A percentile compares a stretch with the other conserved stretches of the same genome.
Evolutionary conservation across 2,329 filamentous ascomycete species (phyloP).

Genomic region (Neonectria magnoliae): DNA sequence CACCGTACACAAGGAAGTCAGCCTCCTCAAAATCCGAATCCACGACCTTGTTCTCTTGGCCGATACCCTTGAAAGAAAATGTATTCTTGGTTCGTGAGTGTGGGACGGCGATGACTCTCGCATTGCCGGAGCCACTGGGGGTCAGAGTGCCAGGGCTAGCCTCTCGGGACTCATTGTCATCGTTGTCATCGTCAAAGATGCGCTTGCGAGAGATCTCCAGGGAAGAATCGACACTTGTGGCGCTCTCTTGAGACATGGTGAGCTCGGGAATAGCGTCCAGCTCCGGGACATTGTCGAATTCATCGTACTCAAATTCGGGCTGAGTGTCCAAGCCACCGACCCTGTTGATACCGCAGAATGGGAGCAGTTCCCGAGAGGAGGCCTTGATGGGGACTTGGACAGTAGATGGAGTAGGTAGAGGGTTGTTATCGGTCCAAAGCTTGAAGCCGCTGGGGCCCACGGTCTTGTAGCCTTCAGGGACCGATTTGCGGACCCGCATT

Average conservation of each 20-base stretch:
- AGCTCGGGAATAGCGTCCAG: constrained; percentile 58
- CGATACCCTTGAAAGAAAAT: constrained; percentile 36
- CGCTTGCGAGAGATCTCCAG: constrained; percentile 57
- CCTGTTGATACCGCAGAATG: constrained; percentile 84
- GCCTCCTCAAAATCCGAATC: constrained; percentile 75
- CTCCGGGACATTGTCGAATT: constrained; percentile 44
- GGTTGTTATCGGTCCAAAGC: constrained; percentile 57
- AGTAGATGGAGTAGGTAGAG: constrained; percentile 25
- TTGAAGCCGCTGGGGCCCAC: constrained; percentile 59
- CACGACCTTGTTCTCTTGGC: constrained; percentile 59
- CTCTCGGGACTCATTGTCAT: constrained; percentile 45
- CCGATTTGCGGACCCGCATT: constrained; percentile 93
- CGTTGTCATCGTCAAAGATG: constrained; percentile 55
- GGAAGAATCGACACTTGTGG: constrained; percentile 49
- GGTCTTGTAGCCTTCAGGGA: constrained; percentile 94
- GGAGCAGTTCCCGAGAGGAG: constrained; percentile 70
- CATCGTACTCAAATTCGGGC: constrained; percentile 49
- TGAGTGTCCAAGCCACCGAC: constrained; percentile 75
- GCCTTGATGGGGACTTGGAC: constrained; percentile 37
- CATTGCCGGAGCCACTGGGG: constrained; percentile 51
- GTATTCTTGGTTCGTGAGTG: constrained; percentile 44
- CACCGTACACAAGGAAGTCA: constrained; percentile 65
- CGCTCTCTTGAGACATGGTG: constrained; percentile 66
- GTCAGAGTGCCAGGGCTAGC: constrained; percentile 53
- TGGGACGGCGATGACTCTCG: constrained; percentile 62